These are phyloP conservation scores for Hypoxylon perforatum DNA, from an alignment of 495 filamentous ascomycete species.

Conservation along the genomic window DNA sequence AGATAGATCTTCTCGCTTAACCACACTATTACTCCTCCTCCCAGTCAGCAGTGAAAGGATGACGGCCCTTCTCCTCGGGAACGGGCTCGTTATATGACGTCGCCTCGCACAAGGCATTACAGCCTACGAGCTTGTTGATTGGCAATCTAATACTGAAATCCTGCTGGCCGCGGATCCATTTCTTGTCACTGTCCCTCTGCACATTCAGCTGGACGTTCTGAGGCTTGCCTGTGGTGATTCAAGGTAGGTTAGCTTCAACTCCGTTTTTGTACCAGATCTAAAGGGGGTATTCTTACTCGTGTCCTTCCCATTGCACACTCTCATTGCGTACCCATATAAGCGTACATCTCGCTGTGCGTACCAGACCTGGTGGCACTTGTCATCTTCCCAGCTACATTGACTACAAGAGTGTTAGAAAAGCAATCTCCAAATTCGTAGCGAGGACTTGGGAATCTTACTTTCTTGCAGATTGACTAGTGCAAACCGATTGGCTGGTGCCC, in stretches of 20 bases:
- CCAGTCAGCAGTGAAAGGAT: neutral
- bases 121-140: conserved; percentile 6
- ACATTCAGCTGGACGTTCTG: neutral
- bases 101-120: neutral
- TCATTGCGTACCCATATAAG: neutral
- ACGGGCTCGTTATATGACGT: neutral
- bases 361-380: conserved; percentile 5
- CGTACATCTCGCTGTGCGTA: conserved; percentile 6
- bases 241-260: neutral
- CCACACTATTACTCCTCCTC: too few species aligned
- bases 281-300: neutral
- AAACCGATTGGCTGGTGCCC: neutral
- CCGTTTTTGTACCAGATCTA: too few species aligned
- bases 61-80: neutral
- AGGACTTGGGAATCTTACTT: neutral
- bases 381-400: conserved; percentile 3
- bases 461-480: neutral
- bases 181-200: neutral
- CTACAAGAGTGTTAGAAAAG: neutral
- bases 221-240: neutral
- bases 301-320: neutral
- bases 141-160: conserved; percentile 1
- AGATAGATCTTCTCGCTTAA: too few species aligned
- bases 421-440: neutral
- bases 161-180: neutral